Conservation (phyloP, 2,329 filamentous ascomycete species). For the Alternaria triticimaculans region DNA sequence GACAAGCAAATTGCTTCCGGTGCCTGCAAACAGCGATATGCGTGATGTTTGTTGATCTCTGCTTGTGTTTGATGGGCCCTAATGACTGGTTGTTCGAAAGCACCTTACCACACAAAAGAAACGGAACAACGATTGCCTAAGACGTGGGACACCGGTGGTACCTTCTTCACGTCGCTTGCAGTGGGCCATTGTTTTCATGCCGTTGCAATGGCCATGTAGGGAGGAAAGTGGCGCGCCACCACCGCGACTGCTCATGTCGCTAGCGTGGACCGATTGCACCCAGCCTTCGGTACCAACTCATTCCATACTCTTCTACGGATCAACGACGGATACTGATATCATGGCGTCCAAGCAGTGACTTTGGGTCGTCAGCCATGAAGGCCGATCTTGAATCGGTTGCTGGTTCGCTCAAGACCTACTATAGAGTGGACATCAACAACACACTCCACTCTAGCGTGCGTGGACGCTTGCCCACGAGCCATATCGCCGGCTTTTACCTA, state of each 20-base stretch:
- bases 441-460: not conserved
- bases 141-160: not conserved
- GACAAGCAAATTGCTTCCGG: not conserved
- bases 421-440: not conserved
- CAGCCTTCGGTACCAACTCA: not conserved
- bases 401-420: conserved; percentile 5
- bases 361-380: not conserved
- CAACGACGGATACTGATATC: conserved; percentile 3
- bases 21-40: not conserved
- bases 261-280: not conserved
- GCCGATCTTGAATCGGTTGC: not conserved
- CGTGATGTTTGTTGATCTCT: not conserved
- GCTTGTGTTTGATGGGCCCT: not conserved
- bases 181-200: not conserved
- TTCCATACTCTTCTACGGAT: not conserved
- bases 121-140: not conserved
- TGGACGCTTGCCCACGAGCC: not conserved
- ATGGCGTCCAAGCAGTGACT: not conserved
- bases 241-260: not conserved
- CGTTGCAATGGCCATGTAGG: not conserved
- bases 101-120: not conserved
- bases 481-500: conserved; percentile 10
- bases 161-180: not conserved
- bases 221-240: not conserved
- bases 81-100: not conserved